Base-by-base conservation (phyloP, 1,284 basidiomycete genomes). In the Cryptococcus hybrid region DNA sequence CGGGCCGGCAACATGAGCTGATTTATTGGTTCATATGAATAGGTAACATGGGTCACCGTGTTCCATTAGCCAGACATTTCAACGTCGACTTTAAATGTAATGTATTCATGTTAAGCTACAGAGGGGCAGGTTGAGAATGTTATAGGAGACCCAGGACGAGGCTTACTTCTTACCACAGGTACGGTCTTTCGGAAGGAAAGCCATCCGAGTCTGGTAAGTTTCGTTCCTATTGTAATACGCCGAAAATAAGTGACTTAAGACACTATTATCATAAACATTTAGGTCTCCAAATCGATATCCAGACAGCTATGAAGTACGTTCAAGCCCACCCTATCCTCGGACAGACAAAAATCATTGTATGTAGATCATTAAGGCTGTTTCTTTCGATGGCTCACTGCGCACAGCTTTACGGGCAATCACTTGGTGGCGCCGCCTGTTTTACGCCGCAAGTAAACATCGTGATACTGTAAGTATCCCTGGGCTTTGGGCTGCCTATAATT, bases 361-460 rank as follows among this genome's bases (percentile, higher is more conserved):
- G 69, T 59, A 7, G 50, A 30, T 34, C 15, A 30, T 18, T 39
- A 40, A 38, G 13, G 24, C 15, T 34, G 39, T 5, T 11, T 15
- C 12, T 8, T 12, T 30, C 9, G 15, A 40, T 30, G 36, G 56
- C 44, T 63, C 8, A 44, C 30, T 35, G 36, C 51, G 24, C 52
- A 47, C 46, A 70, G 72, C 54, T 94, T 0, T 98, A 92, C 68
- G 94, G 95, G 0, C 95, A 98, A 76, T 93, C 90, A 6, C 91
- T 99, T 36, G 95, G 95, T 12, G 94, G 94, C n/a, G 94, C 94
- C 0, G 93, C 98, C 1, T 84, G 89, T 11, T 88, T 52, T 88
- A 94, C 74, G 85, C 96, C 4, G 90, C 90, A 0, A 87, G 86
- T 56, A 83, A 84, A 42, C 94, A 94, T 71, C 84, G 88, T 0